Evolutionary conservation across 495 filamentous ascomycete species (phyloP).

Genomic region (Penicillium diatomitis): DNA sequence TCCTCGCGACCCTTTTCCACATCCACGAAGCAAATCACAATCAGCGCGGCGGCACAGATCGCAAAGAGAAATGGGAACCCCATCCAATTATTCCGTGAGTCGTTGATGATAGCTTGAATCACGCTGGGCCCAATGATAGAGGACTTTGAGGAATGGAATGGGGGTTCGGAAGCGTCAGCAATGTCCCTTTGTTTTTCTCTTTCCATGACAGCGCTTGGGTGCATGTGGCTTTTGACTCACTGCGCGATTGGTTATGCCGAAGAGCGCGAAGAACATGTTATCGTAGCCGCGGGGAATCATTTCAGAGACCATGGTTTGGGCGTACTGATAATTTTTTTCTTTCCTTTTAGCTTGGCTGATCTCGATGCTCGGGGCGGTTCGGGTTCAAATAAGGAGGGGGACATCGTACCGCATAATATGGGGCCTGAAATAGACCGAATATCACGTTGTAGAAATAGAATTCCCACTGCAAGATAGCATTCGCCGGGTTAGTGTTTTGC

Average conservation of each 20-base stretch:
- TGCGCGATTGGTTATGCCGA: slow-evolving; percentile 43
- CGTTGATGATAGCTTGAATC: slow-evolving; percentile 41
- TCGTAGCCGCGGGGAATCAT: slow-evolving; percentile 42
- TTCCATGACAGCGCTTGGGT: too few species aligned
- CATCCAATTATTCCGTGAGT: slow-evolving; percentile 42
- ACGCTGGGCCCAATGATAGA: slow-evolving; percentile 44
- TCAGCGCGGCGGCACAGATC: slow-evolving; percentile 32
- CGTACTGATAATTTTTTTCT: slow-evolving; percentile 20
- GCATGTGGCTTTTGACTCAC: slow-evolving; percentile 19
- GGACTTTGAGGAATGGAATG: slow-evolving; percentile 17
- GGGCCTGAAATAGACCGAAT: slow-evolving; percentile 42
- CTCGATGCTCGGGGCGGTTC: too few species aligned
- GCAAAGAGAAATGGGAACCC: slow-evolving; percentile 43
- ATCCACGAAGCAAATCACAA: slow-evolving; percentile 35
- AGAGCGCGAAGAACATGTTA: slow-evolving; percentile 45
- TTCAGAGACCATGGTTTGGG: slow-evolving; percentile 46
- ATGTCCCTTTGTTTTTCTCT: too few species aligned
- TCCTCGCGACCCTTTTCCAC: slow-evolving; percentile 41
- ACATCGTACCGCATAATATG: slow-evolving; percentile 38
- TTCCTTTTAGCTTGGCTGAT: too few species aligned
- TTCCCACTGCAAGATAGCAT: slow-evolving; percentile 27
- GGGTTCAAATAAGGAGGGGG: neutral
- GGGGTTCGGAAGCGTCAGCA: too few species aligned
- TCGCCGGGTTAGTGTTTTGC: neutral
- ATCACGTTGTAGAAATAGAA: slow-evolving; percentile 45